phyloP scores from a whole-genome alignment of 805 yeast species.

The Candida germanica region DNA sequence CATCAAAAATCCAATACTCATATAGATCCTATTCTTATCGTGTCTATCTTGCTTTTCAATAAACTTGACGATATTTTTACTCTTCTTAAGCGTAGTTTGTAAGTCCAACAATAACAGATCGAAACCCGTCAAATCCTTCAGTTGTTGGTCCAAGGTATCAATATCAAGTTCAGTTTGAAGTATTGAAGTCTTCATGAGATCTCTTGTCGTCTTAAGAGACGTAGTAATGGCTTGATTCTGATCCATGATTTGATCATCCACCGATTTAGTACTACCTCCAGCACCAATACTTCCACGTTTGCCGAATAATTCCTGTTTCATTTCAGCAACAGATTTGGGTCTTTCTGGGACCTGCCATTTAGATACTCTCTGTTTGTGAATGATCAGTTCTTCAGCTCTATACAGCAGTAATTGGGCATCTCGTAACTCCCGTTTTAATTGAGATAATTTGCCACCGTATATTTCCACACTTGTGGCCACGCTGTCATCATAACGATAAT shows the following conservation, averaged over 20 bases:
- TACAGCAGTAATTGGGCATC: conserved; percentile 28
- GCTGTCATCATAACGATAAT: background rate
- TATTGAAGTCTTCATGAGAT: conserved; percentile 46
- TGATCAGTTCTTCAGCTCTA: conserved; percentile 21
- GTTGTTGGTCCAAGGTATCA: conserved; percentile 46
- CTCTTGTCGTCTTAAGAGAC: conserved; percentile 46
- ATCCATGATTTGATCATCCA: conserved; percentile 41
- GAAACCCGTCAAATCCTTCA: conserved; percentile 37
- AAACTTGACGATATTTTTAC: conserved; percentile 45
- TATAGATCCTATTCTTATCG: conserved; percentile 48
- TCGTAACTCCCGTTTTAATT: conserved; percentile 23
- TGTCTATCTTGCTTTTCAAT: conserved; percentile 51
- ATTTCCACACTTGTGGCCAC: conserved; percentile 5
- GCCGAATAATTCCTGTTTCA: conserved; percentile 21
- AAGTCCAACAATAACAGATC: conserved; percentile 42
- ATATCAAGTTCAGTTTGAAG: conserved; percentile 51
- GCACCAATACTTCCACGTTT: conserved; percentile 14
- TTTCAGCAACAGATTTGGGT: conserved; percentile 10
- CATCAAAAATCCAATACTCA: conserved; percentile 44
- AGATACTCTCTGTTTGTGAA: conserved; percentile 31
- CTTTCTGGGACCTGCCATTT: conserved; percentile 17
- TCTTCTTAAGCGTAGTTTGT: conserved; percentile 37
- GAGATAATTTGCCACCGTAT: conserved; percentile 8
- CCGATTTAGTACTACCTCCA: conserved; percentile 18
- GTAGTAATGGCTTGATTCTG: conserved; percentile 47